Evolutionary conservation across 2,329 filamentous ascomycete genomes (phyloP).

Genomic region (Hypoxylon sp.): DNA sequence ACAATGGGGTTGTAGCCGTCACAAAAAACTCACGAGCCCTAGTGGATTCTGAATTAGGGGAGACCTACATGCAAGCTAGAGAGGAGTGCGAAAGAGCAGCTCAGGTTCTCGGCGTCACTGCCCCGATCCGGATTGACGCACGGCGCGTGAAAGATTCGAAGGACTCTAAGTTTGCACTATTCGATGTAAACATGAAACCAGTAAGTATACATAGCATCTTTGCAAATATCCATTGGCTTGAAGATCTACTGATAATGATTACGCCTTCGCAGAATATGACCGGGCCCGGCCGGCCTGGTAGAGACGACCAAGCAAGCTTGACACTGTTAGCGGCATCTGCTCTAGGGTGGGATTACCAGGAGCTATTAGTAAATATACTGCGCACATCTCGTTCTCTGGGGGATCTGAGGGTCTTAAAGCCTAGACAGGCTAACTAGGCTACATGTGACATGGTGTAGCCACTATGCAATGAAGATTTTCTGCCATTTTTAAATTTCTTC

Average conservation of each 20-base stretch:
- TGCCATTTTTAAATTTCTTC: neutral
- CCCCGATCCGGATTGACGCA: slow-evolving; percentile 64
- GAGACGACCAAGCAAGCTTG: slow-evolving; percentile 64
- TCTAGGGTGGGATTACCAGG: slow-evolving; percentile 58
- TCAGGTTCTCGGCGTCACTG: slow-evolving; percentile 57
- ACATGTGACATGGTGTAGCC: neutral
- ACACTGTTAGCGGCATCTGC: slow-evolving; percentile 61
- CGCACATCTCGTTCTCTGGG: slow-evolving; percentile 5
- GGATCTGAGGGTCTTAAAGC: slow-evolving; percentile 47
- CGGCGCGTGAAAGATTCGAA: slow-evolving; percentile 55
- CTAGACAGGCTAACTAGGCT: slow-evolving; percentile 1
- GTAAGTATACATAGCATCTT: slow-evolving; percentile 53
- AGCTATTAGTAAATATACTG: slow-evolving; percentile 14
- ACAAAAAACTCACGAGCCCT: slow-evolving; percentile 62
- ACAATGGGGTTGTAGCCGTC: slow-evolving; percentile 64
- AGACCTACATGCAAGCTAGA: slow-evolving; percentile 53
- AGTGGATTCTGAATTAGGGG: slow-evolving; percentile 52
- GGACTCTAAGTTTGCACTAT: slow-evolving; percentile 59
- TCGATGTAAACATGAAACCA: slow-evolving; percentile 68
- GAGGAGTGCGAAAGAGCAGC: slow-evolving; percentile 60
- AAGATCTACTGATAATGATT: neutral
- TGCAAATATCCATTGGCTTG: neutral
- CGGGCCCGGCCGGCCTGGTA: slow-evolving; percentile 62
- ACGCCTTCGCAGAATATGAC: slow-evolving; percentile 44
- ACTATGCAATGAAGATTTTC: neutral